Conservation (phyloP, 176 grass and related monocot genomes). For the Canna indica region DNA sequence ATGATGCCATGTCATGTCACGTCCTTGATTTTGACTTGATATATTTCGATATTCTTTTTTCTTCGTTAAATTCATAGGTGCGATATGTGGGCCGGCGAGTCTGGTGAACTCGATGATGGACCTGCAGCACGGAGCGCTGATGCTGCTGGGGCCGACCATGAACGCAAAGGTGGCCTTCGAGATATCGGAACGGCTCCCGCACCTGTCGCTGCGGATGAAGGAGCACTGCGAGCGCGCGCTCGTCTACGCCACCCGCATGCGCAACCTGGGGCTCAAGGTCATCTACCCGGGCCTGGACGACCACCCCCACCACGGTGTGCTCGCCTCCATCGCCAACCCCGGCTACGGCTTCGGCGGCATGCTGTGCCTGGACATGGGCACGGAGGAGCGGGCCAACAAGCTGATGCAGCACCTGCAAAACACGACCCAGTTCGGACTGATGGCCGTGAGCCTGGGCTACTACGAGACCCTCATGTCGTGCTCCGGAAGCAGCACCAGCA, state of each 20-base stretch:
- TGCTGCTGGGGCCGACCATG: constrained; percentile 90
- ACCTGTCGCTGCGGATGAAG: constrained; percentile 84
- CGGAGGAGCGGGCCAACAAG: constrained; percentile 76
- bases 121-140: constrained; percentile 68
- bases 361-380: constrained; percentile 92
- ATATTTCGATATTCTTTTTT: too few species aligned
- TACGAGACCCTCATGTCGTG: constrained; percentile 99
- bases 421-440: constrained; percentile 90
- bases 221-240: constrained; percentile 75
- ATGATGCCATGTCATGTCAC: too few species aligned
- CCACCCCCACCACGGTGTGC: constrained; percentile 71
- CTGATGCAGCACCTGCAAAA: constrained; percentile 98
- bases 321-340: constrained; percentile 38
- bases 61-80: too few species aligned
- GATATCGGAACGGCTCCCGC: constrained; percentile 69
- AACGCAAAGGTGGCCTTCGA: constrained; percentile 97
- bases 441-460: constrained; percentile 93
- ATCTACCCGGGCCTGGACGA: constrained; percentile 65
- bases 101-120: constrained; percentile 95
- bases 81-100: constrained; percentile 78
- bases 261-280: constrained; percentile 50
- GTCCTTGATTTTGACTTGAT: too few species aligned
- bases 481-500: constrained; percentile 90
- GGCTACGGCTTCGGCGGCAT: constrained; percentile 82
- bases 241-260: constrained; percentile 61